Conservation (phyloP, 345 rosid species). For the Citrus maxima region DNA sequence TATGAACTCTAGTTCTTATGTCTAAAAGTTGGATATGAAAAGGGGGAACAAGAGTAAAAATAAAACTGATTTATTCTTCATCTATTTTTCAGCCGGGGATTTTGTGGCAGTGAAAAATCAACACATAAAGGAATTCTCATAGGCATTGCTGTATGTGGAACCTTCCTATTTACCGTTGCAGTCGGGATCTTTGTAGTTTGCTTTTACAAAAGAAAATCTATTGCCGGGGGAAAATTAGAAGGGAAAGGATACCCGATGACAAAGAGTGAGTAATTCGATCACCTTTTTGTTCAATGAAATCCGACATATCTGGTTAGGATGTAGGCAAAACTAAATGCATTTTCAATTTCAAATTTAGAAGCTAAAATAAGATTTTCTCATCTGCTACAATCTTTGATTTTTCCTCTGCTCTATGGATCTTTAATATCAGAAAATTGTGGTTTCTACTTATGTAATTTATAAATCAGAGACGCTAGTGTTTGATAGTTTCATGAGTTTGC, state of each 20-base stretch:
- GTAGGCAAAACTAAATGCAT: background rate
- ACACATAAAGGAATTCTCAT: conserved; percentile 28
- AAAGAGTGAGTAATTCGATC: conserved; percentile 43
- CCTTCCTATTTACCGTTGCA: conserved; percentile 28
- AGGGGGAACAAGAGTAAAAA: background rate
- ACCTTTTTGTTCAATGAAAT: background rate
- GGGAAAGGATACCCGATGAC: conserved; percentile 25
- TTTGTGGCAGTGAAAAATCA: conserved; percentile 23
- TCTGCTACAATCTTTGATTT: background rate
- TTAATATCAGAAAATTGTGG: background rate
- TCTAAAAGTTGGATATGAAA: background rate
- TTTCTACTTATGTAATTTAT: background rate
- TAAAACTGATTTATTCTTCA: conserved; percentile 11
- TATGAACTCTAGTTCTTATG: conserved; percentile 23
- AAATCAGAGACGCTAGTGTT: background rate
- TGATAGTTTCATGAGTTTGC: background rate
- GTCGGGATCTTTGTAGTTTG: conserved; percentile 26
- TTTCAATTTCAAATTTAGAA: background rate
- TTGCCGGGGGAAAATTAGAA: conserved; percentile 18
- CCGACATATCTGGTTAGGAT: background rate
- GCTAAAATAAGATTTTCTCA: background rate
- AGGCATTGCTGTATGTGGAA: conserved; percentile 37
- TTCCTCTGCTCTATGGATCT: background rate
- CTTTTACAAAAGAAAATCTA: conserved; percentile 26
- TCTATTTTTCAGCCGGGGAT: conserved; percentile 37